Base-by-base conservation (phyloP, 23 red algal species). In the Pyropia yezoensis region DNA sequence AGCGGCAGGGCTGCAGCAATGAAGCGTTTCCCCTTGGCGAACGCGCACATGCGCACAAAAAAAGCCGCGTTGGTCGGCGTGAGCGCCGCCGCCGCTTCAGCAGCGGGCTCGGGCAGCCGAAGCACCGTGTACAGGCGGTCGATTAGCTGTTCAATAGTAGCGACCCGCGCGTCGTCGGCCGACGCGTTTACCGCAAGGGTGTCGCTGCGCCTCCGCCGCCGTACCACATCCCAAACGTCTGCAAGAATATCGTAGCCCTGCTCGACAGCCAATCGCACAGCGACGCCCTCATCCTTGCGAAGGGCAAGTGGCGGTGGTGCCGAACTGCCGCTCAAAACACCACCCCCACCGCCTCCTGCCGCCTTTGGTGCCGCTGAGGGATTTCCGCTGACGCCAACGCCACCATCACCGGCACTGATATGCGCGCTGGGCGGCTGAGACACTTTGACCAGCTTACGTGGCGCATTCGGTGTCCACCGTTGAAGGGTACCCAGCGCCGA, bases 31-130 rank as follows among this genome's bases (percentile, higher is more conserved):
- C 55, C 55, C 24, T 58, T 58, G 19, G 24, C 18, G 20, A 58
- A 22, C 55, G 24, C 20, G 55, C 20, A 58, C 55, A 58, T 58
- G 55, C 55, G 55, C 55, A 58, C 20, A 25, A 58, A 58, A 58
- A 58, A 25, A 9, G 24, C 24, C 7, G 19, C 55, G 19, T 7
- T 13, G 11, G 39, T 11, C 39, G 39, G 39, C 9, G 39, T 47
- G 39, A 47, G 39, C 39, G 11, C 0, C 39, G 39, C 39, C 6
- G 11, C 39, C 39, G 39, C 39, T 1, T 47, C 55, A 7, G 18
- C 20, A 20, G 24, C 55, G 19, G 55, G 55, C 8, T 58, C 55
- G 18, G 18, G 19, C 18, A 58, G 55, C 24, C 24, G 55, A 3
- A 58, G 18, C 55, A 58, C 55, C 0, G 19, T 25, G 55, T 22